A percentile compares a stretch with the other conserved stretches of the same genome.
These are phyloP conservation scores for Pyrenophora teres DNA, from an alignment of 2,329 filamentous ascomycete genomes.

Conservation along the genomic window DNA sequence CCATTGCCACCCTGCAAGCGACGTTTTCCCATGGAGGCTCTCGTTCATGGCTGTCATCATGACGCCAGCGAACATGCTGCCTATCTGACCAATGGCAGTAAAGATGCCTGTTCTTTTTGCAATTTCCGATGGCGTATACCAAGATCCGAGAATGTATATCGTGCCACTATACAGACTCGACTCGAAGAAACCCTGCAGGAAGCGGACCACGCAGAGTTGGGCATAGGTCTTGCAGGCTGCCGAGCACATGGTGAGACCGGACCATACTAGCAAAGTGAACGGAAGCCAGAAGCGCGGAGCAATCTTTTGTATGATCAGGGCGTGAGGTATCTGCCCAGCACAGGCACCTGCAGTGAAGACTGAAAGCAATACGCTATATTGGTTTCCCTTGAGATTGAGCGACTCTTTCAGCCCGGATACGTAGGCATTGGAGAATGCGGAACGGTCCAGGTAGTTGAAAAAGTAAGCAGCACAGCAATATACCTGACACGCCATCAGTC, in stretches of 20 bases:
- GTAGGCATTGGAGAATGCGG: constrained; percentile 39
- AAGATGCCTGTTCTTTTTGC: constrained; percentile 40
- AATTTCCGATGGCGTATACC: constrained; percentile 36
- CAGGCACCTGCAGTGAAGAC: constrained; percentile 38
- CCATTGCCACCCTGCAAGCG: constrained; percentile 38
- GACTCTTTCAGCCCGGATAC: constrained; percentile 37
- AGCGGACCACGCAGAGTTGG: constrained; percentile 33
- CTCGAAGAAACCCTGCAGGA: constrained; percentile 37
- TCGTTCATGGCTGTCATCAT: constrained; percentile 43
- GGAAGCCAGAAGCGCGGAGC: constrained; percentile 38
- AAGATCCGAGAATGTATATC: constrained; percentile 38
- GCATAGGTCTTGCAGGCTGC: constrained; percentile 34
- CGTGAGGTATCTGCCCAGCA: constrained; percentile 38
- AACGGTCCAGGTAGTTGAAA: constrained; percentile 39
- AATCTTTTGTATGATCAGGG: constrained; percentile 35
- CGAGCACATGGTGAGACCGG: constrained; percentile 36
- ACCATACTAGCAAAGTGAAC: constrained; percentile 36
- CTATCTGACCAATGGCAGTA: constrained; percentile 36
- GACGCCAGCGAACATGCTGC: constrained; percentile 39
- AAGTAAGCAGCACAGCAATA: constrained; percentile 41
- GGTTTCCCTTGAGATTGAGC: constrained; percentile 28
- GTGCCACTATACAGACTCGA: constrained; percentile 37
- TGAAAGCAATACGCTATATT: constrained; percentile 37
- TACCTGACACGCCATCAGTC: constrained; percentile 6
- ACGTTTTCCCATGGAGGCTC: constrained; percentile 24